Percentiles rank a stretch among this genome's conserved stretches.
phyloP scores from a whole-genome alignment of 345 rosid species.

The Eucalyptus erythrocorys region DNA sequence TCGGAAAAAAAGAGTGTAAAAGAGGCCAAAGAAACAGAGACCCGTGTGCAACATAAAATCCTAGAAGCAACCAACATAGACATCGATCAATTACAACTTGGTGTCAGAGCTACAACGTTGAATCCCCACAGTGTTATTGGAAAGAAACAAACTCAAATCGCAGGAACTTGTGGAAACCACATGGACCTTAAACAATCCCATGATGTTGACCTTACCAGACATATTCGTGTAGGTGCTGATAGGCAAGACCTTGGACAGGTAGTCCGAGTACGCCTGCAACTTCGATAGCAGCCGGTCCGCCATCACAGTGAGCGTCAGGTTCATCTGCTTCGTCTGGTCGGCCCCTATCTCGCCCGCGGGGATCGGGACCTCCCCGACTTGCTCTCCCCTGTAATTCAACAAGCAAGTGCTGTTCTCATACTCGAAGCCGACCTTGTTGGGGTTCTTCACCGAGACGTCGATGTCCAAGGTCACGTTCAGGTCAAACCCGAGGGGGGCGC shows the following conservation, averaged over 20 bases:
- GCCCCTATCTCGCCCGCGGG: conserved; percentile 41
- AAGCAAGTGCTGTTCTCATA: conserved; percentile 26
- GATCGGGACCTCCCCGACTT: conserved; percentile 60
- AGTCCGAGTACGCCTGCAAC: conserved; percentile 24
- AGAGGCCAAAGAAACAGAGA: background rate
- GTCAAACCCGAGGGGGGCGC: background rate
- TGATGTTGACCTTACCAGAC: conserved; percentile 44
- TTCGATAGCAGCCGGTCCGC: conserved; percentile 50
- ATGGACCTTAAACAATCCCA: conserved; percentile 27
- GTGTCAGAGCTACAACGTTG: conserved; percentile 50
- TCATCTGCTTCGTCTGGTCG: conserved; percentile 27
- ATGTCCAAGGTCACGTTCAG: conserved; percentile 45
- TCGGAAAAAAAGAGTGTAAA: background rate
- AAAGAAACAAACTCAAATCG: conserved; percentile 26
- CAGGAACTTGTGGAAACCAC: conserved; percentile 44
- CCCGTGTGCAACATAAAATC: no score
- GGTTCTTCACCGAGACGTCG: conserved; percentile 46
- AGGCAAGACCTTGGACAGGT: conserved; percentile 22
- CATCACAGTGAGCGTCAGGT: conserved; percentile 46
- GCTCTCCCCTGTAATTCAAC: conserved; percentile 45
- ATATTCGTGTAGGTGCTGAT: conserved; percentile 25
- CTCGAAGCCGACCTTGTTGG: conserved; percentile 57
- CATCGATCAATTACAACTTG: conserved; percentile 23
- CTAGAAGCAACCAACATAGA: background rate
- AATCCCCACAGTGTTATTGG: conserved; percentile 28